Conservation (phyloP, 371 early-diverging fungal genomes). For the Parasitella parasitica region DNA sequence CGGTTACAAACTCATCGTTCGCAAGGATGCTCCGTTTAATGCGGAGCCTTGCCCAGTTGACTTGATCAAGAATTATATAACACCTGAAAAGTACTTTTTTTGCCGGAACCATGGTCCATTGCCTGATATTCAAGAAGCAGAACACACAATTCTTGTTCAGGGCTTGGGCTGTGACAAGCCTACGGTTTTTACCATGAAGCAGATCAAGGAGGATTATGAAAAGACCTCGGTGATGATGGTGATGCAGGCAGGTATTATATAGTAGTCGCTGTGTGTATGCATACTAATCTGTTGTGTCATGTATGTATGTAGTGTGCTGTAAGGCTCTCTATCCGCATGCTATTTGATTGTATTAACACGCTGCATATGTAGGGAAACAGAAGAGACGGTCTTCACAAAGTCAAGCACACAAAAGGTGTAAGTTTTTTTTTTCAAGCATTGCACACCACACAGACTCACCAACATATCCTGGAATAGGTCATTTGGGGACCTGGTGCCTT, state of each 20-base stretch:
- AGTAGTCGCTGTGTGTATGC: background rate
- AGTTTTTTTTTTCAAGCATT: background rate
- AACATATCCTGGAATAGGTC: conserved; percentile 23
- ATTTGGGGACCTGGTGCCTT: conserved; percentile 84
- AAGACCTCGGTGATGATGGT: conserved; percentile 38
- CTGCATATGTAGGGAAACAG: conserved; percentile 71
- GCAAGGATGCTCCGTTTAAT: conserved; percentile 55
- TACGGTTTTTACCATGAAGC: conserved; percentile 34
- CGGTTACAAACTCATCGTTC: conserved; percentile 28
- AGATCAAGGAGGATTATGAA: conserved; percentile 43
- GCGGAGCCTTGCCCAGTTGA: conserved; percentile 54
- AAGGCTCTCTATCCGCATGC: background rate
- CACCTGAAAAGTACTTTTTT: conserved; percentile 55
- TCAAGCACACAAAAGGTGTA: conserved; percentile 75
- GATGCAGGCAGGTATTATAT: conserved; percentile 45
- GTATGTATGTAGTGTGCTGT: conserved; percentile 31
- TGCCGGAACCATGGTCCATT: conserved; percentile 87
- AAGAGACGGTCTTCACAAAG: conserved; percentile 76
- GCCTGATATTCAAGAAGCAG: conserved; percentile 60
- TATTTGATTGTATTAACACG: background rate
- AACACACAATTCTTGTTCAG: conserved; percentile 45
- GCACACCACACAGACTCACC: background rate
- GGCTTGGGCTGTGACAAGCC: conserved; percentile 16
- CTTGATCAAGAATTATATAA: conserved; percentile 53
- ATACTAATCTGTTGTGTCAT: background rate